Conservation (phyloP, 805 yeast genomes). For the Kuraishia cidri region DNA sequence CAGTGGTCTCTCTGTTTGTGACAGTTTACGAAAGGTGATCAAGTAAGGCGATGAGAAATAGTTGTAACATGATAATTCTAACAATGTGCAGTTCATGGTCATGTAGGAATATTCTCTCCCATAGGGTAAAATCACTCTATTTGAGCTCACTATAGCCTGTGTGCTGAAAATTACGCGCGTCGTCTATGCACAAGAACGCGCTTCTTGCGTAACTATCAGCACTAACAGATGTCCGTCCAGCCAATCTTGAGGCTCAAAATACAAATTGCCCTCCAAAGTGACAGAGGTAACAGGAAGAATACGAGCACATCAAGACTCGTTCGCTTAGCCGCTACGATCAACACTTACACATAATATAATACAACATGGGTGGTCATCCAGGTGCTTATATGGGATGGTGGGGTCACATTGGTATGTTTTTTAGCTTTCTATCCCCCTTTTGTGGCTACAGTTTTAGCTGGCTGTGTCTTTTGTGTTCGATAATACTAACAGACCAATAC, state of each 20-base stretch:
- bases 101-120: too few species aligned
- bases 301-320: background rate
- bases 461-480: background rate
- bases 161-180: too few species aligned
- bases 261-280: background rate
- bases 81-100: too few species aligned
- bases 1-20: too few species aligned
- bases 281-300: background rate
- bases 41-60: too few species aligned
- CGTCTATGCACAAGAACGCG: too few species aligned
- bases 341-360: background rate
- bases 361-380: conserved; percentile 58
- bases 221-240: background rate
- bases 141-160: too few species aligned
- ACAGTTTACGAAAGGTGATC: too few species aligned
- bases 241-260: background rate
- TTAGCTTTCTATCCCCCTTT: too few species aligned
- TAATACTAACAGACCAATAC: conserved; percentile 1
- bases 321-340: background rate
- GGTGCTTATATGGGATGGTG: conserved; percentile 95
- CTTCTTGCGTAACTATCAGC: background rate
- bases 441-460: background rate
- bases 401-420: conserved; percentile 75
- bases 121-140: too few species aligned
- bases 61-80: too few species aligned